Evolutionary conservation across 2,329 filamentous ascomycete genomes (phyloP).

Genomic region (Epichloe sp.): DNA sequence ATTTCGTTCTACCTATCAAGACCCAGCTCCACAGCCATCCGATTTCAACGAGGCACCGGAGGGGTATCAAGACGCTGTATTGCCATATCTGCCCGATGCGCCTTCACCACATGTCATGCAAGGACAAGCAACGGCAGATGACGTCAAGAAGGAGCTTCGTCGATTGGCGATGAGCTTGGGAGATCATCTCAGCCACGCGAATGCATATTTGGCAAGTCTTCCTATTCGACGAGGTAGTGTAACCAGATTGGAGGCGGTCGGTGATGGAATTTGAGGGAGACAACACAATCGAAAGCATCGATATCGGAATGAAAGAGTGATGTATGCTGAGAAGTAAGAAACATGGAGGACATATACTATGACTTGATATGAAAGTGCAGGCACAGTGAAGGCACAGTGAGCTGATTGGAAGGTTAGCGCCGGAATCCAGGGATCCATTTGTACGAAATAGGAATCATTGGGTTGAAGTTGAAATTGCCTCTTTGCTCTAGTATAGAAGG

Average conservation of each 20-base stretch:
- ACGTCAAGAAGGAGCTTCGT: constrained; percentile 38
- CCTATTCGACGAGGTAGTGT: constrained; percentile 22
- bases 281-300: too few relatives aligned
- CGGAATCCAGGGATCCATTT: background rate
- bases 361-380: background rate
- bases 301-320: background rate
- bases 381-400: background rate
- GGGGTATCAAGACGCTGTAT: constrained; percentile 8
- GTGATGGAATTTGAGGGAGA: background rate
- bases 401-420: too few relatives aligned
- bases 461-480: background rate
- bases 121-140: constrained; percentile 35
- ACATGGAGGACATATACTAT: background rate
- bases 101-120: constrained; percentile 41
- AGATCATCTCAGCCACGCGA: constrained; percentile 34
- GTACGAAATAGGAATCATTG: background rate
- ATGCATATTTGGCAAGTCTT: constrained; percentile 29
- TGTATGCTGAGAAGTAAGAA: background rate
- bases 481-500: background rate
- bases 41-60: constrained; percentile 8
- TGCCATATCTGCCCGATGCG: constrained; percentile 29
- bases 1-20: constrained; percentile 4
- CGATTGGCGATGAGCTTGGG: constrained; percentile 35
- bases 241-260: constrained; percentile 11
- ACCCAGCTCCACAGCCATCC: constrained; percentile 10